A percentile compares a stretch with the other conserved stretches of the same genome.
phyloP scores from a whole-genome alignment of 305 asterid genomes.

The Lippia alba region DNA sequence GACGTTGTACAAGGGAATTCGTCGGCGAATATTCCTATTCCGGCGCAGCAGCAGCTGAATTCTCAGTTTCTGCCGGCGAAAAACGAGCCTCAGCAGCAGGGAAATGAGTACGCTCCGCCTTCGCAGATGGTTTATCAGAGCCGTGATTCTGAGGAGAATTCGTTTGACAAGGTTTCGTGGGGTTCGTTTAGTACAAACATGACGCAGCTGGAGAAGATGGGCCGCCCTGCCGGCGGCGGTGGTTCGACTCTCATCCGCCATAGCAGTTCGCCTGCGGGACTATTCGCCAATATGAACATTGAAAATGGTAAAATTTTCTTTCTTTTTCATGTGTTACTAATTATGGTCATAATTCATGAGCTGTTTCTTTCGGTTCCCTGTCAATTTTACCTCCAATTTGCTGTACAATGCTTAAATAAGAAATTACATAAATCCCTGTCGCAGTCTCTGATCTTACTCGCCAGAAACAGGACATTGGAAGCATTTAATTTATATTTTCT shows the following conservation, averaged over 20 bases:
- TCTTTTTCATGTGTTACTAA: background rate
- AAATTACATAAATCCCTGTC: background rate
- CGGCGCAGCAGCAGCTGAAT: constrained; percentile 15
- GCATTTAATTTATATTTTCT: no score
- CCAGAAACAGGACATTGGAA: background rate
- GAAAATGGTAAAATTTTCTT: constrained; percentile 48
- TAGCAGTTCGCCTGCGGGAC: constrained; percentile 88
- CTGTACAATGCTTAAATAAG: background rate
- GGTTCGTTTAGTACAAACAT: constrained; percentile 39
- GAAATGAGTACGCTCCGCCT: constrained; percentile 42
- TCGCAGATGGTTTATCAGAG: constrained; percentile 43
- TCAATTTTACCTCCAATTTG: background rate
- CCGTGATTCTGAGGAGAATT: constrained; percentile 35
- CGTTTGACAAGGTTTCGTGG: constrained; percentile 26
- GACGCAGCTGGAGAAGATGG: constrained; percentile 45
- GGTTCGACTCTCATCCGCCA: constrained; percentile 68
- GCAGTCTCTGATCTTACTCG: background rate
- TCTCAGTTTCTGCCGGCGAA: constrained; percentile 42
- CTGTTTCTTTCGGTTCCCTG: background rate
- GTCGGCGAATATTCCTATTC: constrained; percentile 18
- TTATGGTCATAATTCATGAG: background rate
- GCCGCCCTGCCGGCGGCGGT: constrained; percentile 29
- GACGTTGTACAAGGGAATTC: constrained; percentile 16
- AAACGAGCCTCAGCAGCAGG: constrained; percentile 45
- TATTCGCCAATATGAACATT: constrained; percentile 53